Evolutionary conservation across 768 basidiomycete species (phyloP).

Genomic region (Ramaria sp.): DNA sequence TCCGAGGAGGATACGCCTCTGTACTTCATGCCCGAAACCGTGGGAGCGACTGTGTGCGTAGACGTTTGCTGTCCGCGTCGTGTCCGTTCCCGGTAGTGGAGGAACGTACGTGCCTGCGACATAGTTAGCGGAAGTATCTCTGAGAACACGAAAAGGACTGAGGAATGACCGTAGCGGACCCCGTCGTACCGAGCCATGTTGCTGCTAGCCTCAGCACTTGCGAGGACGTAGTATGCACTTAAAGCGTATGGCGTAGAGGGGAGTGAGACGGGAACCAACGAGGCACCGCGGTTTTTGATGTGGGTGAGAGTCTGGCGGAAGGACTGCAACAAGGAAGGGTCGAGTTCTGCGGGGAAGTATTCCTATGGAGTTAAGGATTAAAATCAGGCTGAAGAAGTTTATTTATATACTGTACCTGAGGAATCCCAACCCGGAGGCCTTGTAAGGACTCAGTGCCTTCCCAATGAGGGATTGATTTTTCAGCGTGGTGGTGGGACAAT

Average conservation of each 20-base stretch:
- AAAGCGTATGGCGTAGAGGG: slow-evolving; percentile 62
- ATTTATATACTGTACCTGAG: slow-evolving; percentile 36
- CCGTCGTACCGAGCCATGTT: slow-evolving; percentile 89
- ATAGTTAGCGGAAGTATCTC: slow-evolving; percentile 19
- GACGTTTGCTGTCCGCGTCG: slow-evolving; percentile 38
- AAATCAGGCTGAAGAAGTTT: background rate
- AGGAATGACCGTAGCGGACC: slow-evolving; percentile 57
- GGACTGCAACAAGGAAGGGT: slow-evolving; percentile 30
- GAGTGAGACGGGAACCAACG: slow-evolving; percentile 60
- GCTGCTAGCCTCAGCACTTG: slow-evolving; percentile 87
- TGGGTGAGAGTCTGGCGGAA: slow-evolving; percentile 34
- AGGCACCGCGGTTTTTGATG: slow-evolving; percentile 47
- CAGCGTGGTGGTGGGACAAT: slow-evolving; percentile 3
- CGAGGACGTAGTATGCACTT: slow-evolving; percentile 93
- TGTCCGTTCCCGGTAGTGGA: slow-evolving; percentile 29
- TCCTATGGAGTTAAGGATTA: slow-evolving; percentile 31
- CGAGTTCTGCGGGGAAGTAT: slow-evolving; percentile 68
- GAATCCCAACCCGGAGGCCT: slow-evolving; percentile 64
- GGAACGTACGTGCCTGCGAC: slow-evolving; percentile 12
- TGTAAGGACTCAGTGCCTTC: slow-evolving; percentile 19
- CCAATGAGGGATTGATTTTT: slow-evolving; percentile 1
- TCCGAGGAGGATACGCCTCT: slow-evolving; percentile 78
- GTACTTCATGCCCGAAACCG: slow-evolving; percentile 78
- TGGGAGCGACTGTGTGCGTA: slow-evolving; percentile 58
- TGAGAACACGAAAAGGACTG: background rate